Evolutionary conservation across 1,284 basidiomycete genomes (phyloP), one percentile per base, ranked within the genome.

Genomic region (Cystobasidiaceae sp.): DNA sequence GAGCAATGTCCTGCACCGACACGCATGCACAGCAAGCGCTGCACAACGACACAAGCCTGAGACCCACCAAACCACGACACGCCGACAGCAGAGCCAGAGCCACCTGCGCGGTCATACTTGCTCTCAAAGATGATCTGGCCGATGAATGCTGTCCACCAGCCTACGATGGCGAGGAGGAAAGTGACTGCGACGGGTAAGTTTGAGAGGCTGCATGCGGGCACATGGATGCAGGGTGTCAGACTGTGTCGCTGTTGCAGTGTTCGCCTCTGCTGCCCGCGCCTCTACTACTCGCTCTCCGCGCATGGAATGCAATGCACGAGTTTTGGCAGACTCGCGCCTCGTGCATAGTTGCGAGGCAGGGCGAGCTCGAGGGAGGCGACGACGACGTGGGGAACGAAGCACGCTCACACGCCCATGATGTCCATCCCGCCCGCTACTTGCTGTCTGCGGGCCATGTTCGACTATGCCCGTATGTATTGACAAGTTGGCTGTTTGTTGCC

Each of bases 1-100:
- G n/a, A n/a, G n/a, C n/a, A n/a, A n/a, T n/a, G n/a, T n/a, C n/a
- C n/a, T n/a, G n/a, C n/a, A n/a, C n/a, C n/a, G n/a, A n/a, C n/a
- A n/a, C n/a, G n/a, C n/a, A n/a, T n/a, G n/a, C n/a, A n/a, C n/a
- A n/a, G n/a, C n/a, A n/a, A n/a, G n/a, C n/a, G n/a, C n/a, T n/a
- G n/a, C 6, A 19, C 57, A 48, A 28, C 1, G 15, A 13, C 13
- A 44, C 19, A 50, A 45, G 19, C 27, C 17, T 19, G 17, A 4
- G 87, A 94, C 75, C 94, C 93, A 73, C 85, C 86, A 79, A 97
- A 98, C 93, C 93, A 97, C 52, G 89, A 81, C 0, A 82, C 80
- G 51, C 88, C 87, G 64, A 88, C 88, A 2, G 72, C 73, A 6
- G 70, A 70, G 1, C 73, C 72, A n/a, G 54, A 54, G 2, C 61